These are phyloP conservation scores for Heterobasidion annosum DNA, from an alignment of 1,284 basidiomycete species.

Conservation along the genomic window DNA sequence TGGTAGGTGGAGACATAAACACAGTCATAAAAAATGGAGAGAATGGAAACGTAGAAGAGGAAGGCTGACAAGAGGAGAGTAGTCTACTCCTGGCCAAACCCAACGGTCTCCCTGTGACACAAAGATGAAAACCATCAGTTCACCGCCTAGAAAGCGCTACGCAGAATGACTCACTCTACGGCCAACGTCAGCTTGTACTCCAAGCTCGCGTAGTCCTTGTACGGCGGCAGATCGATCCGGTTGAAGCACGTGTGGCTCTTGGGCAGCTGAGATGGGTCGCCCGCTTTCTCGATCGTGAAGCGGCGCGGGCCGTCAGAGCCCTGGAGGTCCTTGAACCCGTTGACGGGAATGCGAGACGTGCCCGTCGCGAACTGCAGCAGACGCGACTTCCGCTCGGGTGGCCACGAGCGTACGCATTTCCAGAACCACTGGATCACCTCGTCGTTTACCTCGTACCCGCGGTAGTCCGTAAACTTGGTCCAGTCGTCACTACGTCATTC, in stretches of 20 bases:
- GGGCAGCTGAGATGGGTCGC: conserved; percentile 85
- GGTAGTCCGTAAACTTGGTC: conserved; percentile 83
- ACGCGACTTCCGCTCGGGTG: conserved; percentile 91
- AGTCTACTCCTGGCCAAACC: conserved; percentile 33
- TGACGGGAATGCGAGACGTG: conserved; percentile 95
- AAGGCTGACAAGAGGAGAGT: background rate
- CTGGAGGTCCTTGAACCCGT: conserved; percentile 98
- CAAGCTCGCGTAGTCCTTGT: conserved; percentile 83
- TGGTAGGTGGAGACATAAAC: too few relatives aligned
- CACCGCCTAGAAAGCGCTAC: conserved; percentile 2
- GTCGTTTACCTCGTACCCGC: conserved; percentile 79
- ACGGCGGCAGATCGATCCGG: conserved; percentile 85
- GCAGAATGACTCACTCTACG: conserved; percentile 60
- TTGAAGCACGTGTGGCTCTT: conserved; percentile 93
- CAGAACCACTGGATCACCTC: conserved; percentile 99
- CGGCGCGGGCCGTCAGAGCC: conserved; percentile 93
- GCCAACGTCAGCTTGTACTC: conserved; percentile 87
- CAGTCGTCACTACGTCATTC: conserved; percentile 58
- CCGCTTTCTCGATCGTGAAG: conserved; percentile 94
- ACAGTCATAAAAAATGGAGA: background rate
- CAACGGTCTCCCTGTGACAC: conserved; percentile 31
- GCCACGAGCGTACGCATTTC: conserved; percentile 96
- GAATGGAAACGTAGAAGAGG: background rate
- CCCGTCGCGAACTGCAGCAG: conserved; percentile 96
- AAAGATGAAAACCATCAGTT: conserved; percentile 4